Evolutionary conservation across 768 basidiomycete genomes (phyloP).

Genomic region (button mushroom (Agaricus bisporus)): DNA sequence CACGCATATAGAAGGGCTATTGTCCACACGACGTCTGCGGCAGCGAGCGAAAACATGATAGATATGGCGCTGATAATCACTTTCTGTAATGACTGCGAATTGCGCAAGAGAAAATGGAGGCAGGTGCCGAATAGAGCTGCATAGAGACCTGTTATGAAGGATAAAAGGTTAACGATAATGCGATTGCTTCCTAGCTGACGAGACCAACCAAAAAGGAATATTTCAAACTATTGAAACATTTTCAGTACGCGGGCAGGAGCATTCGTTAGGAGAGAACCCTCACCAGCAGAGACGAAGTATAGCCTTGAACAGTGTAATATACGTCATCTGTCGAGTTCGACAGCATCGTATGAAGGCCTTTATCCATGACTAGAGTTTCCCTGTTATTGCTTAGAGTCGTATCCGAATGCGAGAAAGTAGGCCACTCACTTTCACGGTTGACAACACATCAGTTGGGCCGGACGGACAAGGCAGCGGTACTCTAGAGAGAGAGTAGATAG

Average conservation of each 20-base stretch:
- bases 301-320: conserved; percentile 4
- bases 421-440: neutral
- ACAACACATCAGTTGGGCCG: neutral
- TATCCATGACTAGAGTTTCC: neutral
- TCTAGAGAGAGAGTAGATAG: neutral
- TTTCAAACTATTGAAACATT: neutral
- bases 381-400: too few species aligned
- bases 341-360: conserved; percentile 1
- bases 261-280: neutral
- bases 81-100: conserved; percentile 18
- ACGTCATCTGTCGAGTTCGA: conserved; percentile 5
- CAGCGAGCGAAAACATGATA: conserved; percentile 22
- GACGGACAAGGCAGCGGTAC: neutral
- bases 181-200: neutral
- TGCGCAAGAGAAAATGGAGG: conserved; percentile 16
- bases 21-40: conserved; percentile 24
- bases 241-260: neutral
- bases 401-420: neutral
- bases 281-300: conserved; percentile 7
- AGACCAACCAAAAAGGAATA: conserved; percentile 6
- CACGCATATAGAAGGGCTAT: conserved; percentile 23
- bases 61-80: conserved; percentile 21
- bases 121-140: conserved; percentile 9
- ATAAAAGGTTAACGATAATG: neutral
- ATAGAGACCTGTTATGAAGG: conserved; percentile 1